Base-by-base conservation (phyloP, 192 early-diverging fungal species). In the Chytriomyces confervae region DNA sequence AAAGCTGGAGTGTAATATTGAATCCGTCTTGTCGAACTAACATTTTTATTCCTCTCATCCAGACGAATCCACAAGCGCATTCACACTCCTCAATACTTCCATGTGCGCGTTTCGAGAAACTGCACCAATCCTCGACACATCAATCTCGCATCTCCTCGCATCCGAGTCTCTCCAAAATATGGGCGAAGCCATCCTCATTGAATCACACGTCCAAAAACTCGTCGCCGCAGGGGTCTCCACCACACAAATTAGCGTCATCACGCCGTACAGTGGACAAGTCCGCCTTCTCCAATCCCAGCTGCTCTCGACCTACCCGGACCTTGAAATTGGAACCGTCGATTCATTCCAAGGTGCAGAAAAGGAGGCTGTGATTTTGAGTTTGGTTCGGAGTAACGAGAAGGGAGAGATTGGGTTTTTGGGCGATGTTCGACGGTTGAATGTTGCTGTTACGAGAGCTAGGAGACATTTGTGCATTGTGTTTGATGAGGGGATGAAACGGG, bases 391-490 rank as follows among this genome's bases (percentile, higher is more conserved):
- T 27, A 97, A 98, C 78, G 86, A 84, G 16, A 81, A 84, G 16
- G 87, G 88, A 5, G 89, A 95, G 62, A 89, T 96, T 23, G 96
- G 96, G 5, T 98, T 98, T 76, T 83, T 98, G 67, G 79, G 65
- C 24, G 24, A 27, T 27, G 24, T 27, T 27, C 24, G 24, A 27
- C 24, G 24, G 24, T 27, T 27, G 24, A 97, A 97, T 80, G 95
- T 96, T 63, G 96, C 95, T 16, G 86, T 98, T 70, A 98, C 96
- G 44, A 82, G 96, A 5, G 91, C 95, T 8, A 92, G 91, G 77
- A 86, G 95, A 47, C 95, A 96, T 67, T 76, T 96, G 47, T 95
- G 94, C 78, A 84, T 98, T 11, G 83, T 98, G 1, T 90, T 92
- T 36, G 93, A 27, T 27, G 24, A 27, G 24, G 24, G 24, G 24